Conservation (phyloP, 2,329 filamentous ascomycete species). For the Arthrinium puccinioides region DNA sequence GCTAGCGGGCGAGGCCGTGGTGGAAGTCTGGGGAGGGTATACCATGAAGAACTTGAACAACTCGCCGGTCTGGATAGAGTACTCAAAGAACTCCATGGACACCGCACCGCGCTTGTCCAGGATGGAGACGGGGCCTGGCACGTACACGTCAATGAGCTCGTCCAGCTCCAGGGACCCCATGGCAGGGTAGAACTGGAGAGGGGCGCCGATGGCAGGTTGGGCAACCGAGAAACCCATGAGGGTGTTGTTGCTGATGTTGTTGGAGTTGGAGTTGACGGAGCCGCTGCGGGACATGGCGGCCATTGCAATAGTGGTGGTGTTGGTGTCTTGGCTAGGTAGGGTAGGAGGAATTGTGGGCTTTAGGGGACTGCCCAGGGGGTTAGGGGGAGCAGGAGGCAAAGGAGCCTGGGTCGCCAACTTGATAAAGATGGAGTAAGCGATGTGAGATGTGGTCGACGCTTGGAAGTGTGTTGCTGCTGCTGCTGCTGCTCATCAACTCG, state of each 20-base stretch:
- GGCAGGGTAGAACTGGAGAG: slow-evolving; percentile 59
- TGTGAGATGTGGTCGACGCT: too few species aligned
- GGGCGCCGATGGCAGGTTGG: slow-evolving; percentile 48
- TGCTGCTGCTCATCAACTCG: too few species aligned
- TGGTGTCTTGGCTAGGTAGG: too few species aligned
- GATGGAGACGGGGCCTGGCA: slow-evolving; percentile 44
- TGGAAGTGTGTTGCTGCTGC: too few species aligned
- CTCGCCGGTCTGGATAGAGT: slow-evolving; percentile 45
- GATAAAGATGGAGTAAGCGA: too few species aligned
- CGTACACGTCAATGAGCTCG: slow-evolving; percentile 49
- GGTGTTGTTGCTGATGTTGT: slow-evolving; percentile 23
- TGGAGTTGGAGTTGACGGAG: too few species aligned
- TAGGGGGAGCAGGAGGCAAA: too few species aligned
- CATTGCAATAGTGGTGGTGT: too few species aligned
- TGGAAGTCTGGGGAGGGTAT: slow-evolving; percentile 28
- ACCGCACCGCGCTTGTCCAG: slow-evolving; percentile 52
- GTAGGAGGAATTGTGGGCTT: too few species aligned
- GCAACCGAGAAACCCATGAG: slow-evolving; percentile 51
- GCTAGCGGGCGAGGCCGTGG: slow-evolving; percentile 35
- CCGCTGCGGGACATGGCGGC: slow-evolving; percentile 24
- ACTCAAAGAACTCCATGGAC: slow-evolving; percentile 52
- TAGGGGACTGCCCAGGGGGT: too few species aligned
- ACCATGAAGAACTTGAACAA: slow-evolving; percentile 55
- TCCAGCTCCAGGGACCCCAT: slow-evolving; percentile 56
- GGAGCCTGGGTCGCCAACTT: too few species aligned